Base-by-base conservation (phyloP, 495 filamentous ascomycete genomes). In the Aspergillus asperescens region DNA sequence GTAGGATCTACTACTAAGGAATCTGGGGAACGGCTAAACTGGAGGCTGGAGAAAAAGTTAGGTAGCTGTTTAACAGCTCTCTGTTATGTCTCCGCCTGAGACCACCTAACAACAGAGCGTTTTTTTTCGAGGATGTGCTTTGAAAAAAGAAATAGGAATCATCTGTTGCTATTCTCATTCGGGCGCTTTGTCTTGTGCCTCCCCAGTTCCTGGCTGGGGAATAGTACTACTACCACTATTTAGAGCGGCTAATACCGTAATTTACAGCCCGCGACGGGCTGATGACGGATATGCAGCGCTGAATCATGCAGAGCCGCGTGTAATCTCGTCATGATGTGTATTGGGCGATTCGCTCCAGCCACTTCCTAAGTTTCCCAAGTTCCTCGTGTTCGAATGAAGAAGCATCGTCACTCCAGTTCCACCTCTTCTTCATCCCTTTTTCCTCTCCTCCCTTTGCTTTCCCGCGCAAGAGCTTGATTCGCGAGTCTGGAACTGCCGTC, bases 231-330 rank as follows among this genome's bases (percentile, higher is more conserved):
- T n/a, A n/a, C n/a, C n/a, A 40, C 19, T 37, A 49, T 23, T 37
- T 13, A 18, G 10, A 32, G 15, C 6, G n/a, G n/a, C 34, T 13
- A 4, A 8, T 45, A 37, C 20, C 10, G n/a, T 27, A 24, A 40
- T 35, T 41, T 35, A 45, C 47, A 34, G 5, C 13, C 1, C 7
- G 19, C 22, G 24, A 16, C 34, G 9, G 29, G 23, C 27, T 8
- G 16, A 23, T 48, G 18, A n/a, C 25, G 25, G 25, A 28, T 9
- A 28, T n/a, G n/a, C 31, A 40, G 27, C 12, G 31, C 29, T 3
- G 13, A 7, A 34, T 31, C 20, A 7, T 23, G 48, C 41, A 59
- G 56, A 59, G 56, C 56, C 56, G 51, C 56, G 19, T 54, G 46
- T 37, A 50, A 42, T 27, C 15, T 47, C 35, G 47, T 48, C 47